Conservation (phyloP, 805 yeast species). For the Candida michaelii region DNA sequence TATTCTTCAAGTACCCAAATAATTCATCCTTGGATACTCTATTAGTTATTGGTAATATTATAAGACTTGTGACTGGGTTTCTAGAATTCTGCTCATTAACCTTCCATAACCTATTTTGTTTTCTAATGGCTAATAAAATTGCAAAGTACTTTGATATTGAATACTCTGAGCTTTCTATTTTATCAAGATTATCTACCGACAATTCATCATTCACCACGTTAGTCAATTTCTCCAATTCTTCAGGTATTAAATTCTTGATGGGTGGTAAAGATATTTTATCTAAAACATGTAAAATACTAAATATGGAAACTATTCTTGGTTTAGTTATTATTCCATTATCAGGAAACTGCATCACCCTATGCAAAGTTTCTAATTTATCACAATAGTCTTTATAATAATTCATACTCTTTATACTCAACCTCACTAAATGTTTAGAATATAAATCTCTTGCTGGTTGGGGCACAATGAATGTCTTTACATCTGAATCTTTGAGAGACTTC, state of each 20-base stretch:
- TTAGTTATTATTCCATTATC: conserved; percentile 28
- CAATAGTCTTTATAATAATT: conserved; percentile 36
- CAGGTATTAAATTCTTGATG: not conserved
- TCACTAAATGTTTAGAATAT: conserved; percentile 34
- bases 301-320: conserved; percentile 34
- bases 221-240: not conserved
- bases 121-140: conserved; percentile 49
- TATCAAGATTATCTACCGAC: not conserved
- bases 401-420: conserved; percentile 43
- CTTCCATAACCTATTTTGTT: conserved; percentile 48
- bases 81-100: conserved; percentile 26
- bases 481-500: conserved; percentile 30
- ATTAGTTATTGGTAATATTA: conserved; percentile 28
- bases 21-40: conserved; percentile 17
- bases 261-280: not conserved
- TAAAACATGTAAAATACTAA: conserved; percentile 19
- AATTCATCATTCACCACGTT: not conserved
- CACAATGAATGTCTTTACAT: conserved; percentile 37
- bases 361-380: conserved; percentile 45
- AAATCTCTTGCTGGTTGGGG: conserved; percentile 35
- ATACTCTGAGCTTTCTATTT: conserved; percentile 5
- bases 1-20: conserved; percentile 13
- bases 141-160: conserved; percentile 33
- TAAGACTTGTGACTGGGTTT: conserved; percentile 34
- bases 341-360: conserved; percentile 44